These are phyloP conservation scores for Coelastrella sp. DNA, from an alignment of 139 green algal species.

Conservation along the genomic window DNA sequence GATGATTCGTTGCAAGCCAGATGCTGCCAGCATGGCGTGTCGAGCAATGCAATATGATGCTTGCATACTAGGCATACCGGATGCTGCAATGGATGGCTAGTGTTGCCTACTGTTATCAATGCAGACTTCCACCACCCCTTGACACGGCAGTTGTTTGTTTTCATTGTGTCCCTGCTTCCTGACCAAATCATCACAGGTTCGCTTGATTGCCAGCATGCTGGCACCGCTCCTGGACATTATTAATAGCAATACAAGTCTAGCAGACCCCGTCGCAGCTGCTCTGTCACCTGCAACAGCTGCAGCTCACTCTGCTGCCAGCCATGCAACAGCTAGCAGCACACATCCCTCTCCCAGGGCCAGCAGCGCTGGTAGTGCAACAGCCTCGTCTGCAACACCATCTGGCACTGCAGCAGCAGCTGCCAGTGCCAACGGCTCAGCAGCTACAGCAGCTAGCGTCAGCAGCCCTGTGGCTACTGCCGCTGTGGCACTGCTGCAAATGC, in stretches of 20 bases:
- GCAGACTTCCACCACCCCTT: too few species aligned
- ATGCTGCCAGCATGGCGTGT: too few species aligned
- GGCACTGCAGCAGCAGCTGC: background rate
- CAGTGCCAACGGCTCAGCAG: conserved; percentile 9
- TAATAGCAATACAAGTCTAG: conserved; percentile 34
- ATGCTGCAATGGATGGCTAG: too few species aligned
- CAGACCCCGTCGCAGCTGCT: conserved; percentile 30
- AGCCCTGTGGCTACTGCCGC: conserved; percentile 51
- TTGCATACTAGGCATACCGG: too few species aligned
- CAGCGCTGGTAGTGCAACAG: background rate
- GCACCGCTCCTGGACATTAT: conserved; percentile 56
- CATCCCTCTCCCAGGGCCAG: background rate
- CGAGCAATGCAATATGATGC: too few species aligned
- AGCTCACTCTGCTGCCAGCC: background rate
- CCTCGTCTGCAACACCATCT: background rate
- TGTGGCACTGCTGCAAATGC: conserved; percentile 71
- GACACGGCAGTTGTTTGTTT: too few species aligned
- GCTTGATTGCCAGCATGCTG: conserved; percentile 46
- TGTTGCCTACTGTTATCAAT: too few species aligned
- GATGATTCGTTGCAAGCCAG: too few species aligned
- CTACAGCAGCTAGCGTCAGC: background rate
- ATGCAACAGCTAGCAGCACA: background rate
- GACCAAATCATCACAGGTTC: conserved; percentile 43
- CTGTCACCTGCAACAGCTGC: conserved; percentile 20
- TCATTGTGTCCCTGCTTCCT: background rate